These are phyloP conservation scores for Sugiyamaella japonica DNA, from an alignment of 1,139 yeast genomes.

Conservation along the genomic window DNA sequence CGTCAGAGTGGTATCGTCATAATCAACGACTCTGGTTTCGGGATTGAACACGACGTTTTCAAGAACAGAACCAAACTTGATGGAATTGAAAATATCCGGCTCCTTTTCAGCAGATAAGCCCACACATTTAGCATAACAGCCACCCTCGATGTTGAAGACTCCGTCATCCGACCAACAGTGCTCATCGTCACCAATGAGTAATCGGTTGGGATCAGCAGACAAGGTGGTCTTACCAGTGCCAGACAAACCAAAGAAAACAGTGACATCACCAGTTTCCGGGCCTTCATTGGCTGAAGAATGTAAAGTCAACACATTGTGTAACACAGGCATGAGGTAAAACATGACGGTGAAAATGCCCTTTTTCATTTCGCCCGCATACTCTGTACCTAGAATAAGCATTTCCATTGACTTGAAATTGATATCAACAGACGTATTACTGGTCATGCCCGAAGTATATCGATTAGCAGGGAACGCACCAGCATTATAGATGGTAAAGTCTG, in stretches of 20 bases:
- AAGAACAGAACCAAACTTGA: constrained; percentile 88
- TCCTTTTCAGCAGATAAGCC: constrained; percentile 89
- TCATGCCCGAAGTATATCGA: constrained; percentile 95
- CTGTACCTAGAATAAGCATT: constrained; percentile 98
- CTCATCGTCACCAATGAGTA: constrained; percentile 97
- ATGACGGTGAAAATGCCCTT: constrained; percentile 98
- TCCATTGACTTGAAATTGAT: constrained; percentile 97
- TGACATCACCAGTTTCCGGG: constrained; percentile 69
- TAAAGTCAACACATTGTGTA: constrained; percentile 85
- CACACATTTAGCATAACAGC: constrained; percentile 97
- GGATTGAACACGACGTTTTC: constrained; percentile 93
- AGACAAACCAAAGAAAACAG: constrained; percentile 93
- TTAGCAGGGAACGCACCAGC: constrained; percentile 99
- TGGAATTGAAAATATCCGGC: constrained; percentile 96
- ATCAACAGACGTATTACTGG: constrained; percentile 93
- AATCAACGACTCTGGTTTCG: constrained; percentile 78
- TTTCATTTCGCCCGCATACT: constrained; percentile 99
- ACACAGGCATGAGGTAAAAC: constrained; percentile 98
- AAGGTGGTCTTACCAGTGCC: constrained; percentile 99
- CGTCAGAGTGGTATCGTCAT: constrained; percentile 76
- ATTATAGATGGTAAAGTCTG: constrained; percentile 97
- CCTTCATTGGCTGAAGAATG: constrained; percentile 98
- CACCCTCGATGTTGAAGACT: constrained; percentile 99
- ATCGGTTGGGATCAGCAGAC: constrained; percentile 94
- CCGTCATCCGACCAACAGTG: constrained; percentile 99